Evolutionary conservation across 2,329 filamentous ascomycete genomes (phyloP).

Genomic region (Penicillium griseofulvum): DNA sequence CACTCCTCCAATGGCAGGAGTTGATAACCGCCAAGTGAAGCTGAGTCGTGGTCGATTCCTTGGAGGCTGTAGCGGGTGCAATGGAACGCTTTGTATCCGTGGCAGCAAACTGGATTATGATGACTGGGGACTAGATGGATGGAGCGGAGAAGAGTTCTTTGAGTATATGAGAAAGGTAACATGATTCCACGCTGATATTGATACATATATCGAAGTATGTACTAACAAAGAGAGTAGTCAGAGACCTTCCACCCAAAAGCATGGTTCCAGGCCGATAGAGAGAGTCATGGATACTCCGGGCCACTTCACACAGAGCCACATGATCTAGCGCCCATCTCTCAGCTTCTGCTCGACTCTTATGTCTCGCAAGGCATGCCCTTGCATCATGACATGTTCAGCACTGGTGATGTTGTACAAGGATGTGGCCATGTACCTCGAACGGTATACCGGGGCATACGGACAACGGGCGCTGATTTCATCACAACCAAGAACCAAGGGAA

Average conservation of each 20-base stretch:
- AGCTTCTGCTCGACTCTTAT: constrained; percentile 56
- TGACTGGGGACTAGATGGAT: constrained; percentile 55
- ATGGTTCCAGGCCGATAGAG: constrained; percentile 54
- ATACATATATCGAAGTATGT: not conserved
- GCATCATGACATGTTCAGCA: constrained; percentile 60
- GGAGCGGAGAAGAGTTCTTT: constrained; percentile 59
- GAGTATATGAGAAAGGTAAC: constrained; percentile 55
- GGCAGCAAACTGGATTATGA: constrained; percentile 50
- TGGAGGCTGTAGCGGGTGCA: constrained; percentile 44
- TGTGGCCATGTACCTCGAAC: constrained; percentile 57
- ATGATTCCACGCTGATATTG: not conserved
- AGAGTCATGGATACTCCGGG: constrained; percentile 52
- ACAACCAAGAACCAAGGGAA: constrained; percentile 47
- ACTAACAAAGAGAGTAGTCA: constrained; percentile 31
- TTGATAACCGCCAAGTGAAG: constrained; percentile 43
- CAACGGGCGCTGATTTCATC: constrained; percentile 55
- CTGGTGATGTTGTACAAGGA: constrained; percentile 52
- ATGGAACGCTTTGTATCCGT: constrained; percentile 46
- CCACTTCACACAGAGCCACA: constrained; percentile 58
- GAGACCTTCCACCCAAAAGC: constrained; percentile 59
- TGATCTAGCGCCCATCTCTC: constrained; percentile 58
- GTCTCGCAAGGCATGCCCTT: constrained; percentile 54
- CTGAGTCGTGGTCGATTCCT: constrained; percentile 46
- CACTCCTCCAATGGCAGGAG: constrained; percentile 39
- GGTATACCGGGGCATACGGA: constrained; percentile 52